Evolutionary conservation across 2,329 filamentous ascomycete species (phyloP).

Genomic region (Pseudopyrenochaeta lycopersici): DNA sequence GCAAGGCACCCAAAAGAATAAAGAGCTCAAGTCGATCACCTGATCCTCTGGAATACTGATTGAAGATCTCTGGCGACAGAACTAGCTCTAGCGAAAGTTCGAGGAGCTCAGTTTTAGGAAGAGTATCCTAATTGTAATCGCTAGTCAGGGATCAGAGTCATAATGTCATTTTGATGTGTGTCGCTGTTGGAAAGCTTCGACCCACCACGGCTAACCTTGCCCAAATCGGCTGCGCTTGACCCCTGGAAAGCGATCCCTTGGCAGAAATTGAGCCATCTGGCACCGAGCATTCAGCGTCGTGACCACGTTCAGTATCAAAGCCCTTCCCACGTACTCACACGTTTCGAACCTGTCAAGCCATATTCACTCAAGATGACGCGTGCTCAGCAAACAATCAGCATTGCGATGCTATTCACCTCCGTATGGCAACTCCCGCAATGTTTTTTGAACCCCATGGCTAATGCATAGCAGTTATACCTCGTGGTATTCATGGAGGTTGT

Average conservation of each 20-base stretch:
- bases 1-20: neutral
- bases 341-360: constrained; percentile 8
- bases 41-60: too few species aligned
- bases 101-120: too few species aligned
- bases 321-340: constrained; percentile 32
- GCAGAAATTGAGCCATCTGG: constrained; percentile 38
- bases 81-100: too few species aligned
- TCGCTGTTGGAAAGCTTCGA: constrained; percentile 1
- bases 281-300: constrained; percentile 26
- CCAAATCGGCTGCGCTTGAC: constrained; percentile 26
- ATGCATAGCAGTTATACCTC: constrained; percentile 78
- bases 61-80: too few species aligned
- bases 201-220: constrained; percentile 19
- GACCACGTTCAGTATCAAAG: constrained; percentile 19
- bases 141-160: too few species aligned
- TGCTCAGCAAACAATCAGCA: constrained; percentile 89
- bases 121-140: too few species aligned
- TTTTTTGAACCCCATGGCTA: constrained; percentile 12
- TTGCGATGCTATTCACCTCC: constrained; percentile 86
- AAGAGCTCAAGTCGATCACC: neutral
- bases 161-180: too few species aligned
- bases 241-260: constrained; percentile 32
- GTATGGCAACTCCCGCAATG: constrained; percentile 63
- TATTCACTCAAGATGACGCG: constrained; percentile 77
- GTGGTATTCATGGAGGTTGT: constrained; percentile 84